Percentiles rank a stretch among this genome's conserved stretches.
Conservation (phyloP, 306 rosid species). For the Albizia julibrissin region DNA sequence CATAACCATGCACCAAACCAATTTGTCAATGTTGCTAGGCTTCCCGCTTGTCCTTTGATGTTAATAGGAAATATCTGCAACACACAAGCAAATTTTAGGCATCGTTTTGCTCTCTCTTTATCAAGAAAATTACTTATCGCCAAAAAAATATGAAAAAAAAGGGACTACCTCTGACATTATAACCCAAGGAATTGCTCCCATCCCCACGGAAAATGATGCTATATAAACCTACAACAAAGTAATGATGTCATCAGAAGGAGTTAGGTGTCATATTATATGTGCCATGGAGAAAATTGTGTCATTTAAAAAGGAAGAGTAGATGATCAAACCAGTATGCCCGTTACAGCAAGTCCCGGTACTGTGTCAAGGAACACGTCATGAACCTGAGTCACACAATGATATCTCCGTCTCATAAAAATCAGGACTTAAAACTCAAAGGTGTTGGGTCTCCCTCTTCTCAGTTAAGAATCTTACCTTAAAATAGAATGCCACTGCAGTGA, state of each 20-base stretch:
- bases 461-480: constrained; percentile 54
- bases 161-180: constrained; percentile 79
- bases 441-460: constrained; percentile 1
- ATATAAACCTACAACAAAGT: constrained; percentile 64
- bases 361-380: constrained; percentile 47
- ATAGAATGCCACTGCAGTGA: constrained; percentile 72
- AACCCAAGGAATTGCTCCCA: constrained; percentile 98
- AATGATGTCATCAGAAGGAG: constrained; percentile 38
- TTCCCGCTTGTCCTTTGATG: constrained; percentile 84
- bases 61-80: constrained; percentile 87
- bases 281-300: not conserved
- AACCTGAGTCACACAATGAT: constrained; percentile 50
- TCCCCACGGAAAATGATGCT: constrained; percentile 79
- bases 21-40: constrained; percentile 81
- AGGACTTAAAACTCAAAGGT: constrained; percentile 16
- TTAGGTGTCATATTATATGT: not conserved
- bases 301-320: constrained; percentile 7
- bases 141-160: not conserved
- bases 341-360: constrained; percentile 65
- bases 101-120: not conserved
- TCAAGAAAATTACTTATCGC: not conserved
- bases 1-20: constrained; percentile 95
- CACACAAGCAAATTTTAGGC: constrained; percentile 6
- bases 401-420: not conserved
- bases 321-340: constrained; percentile 67